These are phyloP conservation scores for Populus pruinosa DNA, from an alignment of 345 rosid genomes.

Conservation along the genomic window DNA sequence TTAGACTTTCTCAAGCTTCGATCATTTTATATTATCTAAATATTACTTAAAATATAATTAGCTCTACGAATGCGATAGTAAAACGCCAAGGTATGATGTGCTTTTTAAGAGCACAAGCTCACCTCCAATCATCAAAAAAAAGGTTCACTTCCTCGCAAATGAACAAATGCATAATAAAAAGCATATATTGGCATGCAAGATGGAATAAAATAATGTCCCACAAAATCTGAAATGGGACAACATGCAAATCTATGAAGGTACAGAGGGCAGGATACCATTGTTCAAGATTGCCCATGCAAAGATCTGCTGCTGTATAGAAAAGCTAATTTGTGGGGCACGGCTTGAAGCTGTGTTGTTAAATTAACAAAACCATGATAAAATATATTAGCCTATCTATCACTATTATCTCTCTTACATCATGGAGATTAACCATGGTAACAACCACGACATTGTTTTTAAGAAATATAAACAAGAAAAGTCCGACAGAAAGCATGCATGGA, in stretches of 20 bases:
- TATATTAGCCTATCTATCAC: no score
- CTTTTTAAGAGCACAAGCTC: constrained; percentile 19
- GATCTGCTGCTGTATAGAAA: constrained; percentile 20
- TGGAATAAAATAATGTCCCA: constrained; percentile 36
- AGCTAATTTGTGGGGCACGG: constrained; percentile 2
- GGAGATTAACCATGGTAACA: neutral
- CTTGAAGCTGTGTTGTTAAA: neutral
- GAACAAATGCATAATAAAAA: neutral
- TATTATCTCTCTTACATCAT: neutral
- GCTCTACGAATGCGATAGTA: neutral
- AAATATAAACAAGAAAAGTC: neutral
- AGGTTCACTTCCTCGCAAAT: neutral
- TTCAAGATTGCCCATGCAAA: constrained; percentile 36
- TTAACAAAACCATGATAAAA: neutral
- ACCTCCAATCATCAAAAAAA: constrained; percentile 11
- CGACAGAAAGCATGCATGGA: constrained; percentile 19
- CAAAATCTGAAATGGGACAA: constrained; percentile 34
- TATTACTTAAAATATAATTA: no score
- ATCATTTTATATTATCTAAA: no score
- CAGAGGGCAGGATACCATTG: constrained; percentile 22
- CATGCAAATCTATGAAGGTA: constrained; percentile 32
- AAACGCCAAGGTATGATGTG: neutral
- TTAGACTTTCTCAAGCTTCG: no score
- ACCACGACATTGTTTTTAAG: neutral
- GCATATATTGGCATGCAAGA: neutral